Percentiles rank a stretch among this genome's conserved stretches.
phyloP scores from a whole-genome alignment of 805 yeast species.

The Isabelozyma heimii region DNA sequence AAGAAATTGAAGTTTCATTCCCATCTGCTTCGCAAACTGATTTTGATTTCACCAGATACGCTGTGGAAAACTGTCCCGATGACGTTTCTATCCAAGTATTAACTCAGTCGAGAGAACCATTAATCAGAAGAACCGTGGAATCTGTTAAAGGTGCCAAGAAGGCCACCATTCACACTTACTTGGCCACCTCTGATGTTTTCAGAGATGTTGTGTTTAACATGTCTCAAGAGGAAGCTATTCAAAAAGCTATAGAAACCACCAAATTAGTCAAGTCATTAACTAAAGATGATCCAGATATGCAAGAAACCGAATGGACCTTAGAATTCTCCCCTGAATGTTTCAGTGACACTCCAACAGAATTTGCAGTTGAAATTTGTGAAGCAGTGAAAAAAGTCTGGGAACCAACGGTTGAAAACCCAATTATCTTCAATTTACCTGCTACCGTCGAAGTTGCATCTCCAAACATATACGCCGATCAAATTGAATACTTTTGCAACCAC shows the following conservation, averaged over 20 bases:
- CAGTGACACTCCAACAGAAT: conserved; percentile 71
- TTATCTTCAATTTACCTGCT: conserved; percentile 77
- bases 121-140: conserved; percentile 72
- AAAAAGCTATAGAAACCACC: conserved; percentile 69
- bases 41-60: conserved; percentile 77
- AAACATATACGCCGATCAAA: conserved; percentile 75
- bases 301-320: conserved; percentile 64
- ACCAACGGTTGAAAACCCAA: conserved; percentile 71
- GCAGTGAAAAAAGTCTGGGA: conserved; percentile 80
- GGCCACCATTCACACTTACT: conserved; percentile 69
- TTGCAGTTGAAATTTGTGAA: conserved; percentile 73
- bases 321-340: conserved; percentile 81
- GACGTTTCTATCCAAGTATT: conserved; percentile 73
- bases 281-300: conserved; percentile 67
- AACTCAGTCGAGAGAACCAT: conserved; percentile 74
- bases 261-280: conserved; percentile 65
- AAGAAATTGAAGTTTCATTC: conserved; percentile 77
- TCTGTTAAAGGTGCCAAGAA: conserved; percentile 68
- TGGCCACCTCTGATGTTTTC: conserved; percentile 74
- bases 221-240: conserved; percentile 65
- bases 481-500: conserved; percentile 68
- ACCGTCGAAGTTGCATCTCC: conserved; percentile 79
- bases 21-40: conserved; percentile 83
- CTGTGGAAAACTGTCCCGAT: conserved; percentile 74
- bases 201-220: conserved; percentile 74